Evolutionary conservation across 352 stramenopile species (phyloP).

Genomic region (Phytophthora tentaculata): DNA sequence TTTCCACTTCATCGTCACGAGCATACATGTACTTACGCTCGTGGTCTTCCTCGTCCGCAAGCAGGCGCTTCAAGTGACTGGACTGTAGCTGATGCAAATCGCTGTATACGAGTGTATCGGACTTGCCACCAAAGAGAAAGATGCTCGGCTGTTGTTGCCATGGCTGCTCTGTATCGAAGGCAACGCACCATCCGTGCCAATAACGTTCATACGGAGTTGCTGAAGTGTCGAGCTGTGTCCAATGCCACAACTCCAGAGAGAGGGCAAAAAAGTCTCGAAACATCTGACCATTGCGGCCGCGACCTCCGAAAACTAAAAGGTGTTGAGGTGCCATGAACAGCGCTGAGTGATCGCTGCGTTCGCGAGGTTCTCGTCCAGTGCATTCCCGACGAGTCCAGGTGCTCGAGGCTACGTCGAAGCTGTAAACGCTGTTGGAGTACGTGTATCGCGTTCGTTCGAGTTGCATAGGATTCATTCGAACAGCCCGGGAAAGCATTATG

Average conservation of each 20-base stretch:
- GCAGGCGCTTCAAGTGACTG: slow-evolving; percentile 15
- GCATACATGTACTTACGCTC: neutral
- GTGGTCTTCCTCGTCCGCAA: slow-evolving; percentile 24
- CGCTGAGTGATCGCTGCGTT: slow-evolving; percentile 64
- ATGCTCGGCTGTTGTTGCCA: slow-evolving; percentile 42
- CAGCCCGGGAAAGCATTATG: slow-evolving; percentile 40
- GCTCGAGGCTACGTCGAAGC: slow-evolving; percentile 43
- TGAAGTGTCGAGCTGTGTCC: slow-evolving; percentile 45
- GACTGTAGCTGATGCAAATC: slow-evolving; percentile 55
- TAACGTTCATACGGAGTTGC: slow-evolving; percentile 43
- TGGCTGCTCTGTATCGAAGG: slow-evolving; percentile 29
- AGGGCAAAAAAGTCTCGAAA: slow-evolving; percentile 63
- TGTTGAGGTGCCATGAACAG: slow-evolving; percentile 56
- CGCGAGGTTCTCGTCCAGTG: slow-evolving; percentile 37
- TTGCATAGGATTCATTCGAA: slow-evolving; percentile 46
- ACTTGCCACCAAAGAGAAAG: slow-evolving; percentile 74
- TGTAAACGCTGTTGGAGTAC: slow-evolving; percentile 68
- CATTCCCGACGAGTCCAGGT: slow-evolving; percentile 55
- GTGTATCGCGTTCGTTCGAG: slow-evolving; percentile 66
- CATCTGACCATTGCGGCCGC: slow-evolving; percentile 56
- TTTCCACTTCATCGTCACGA: neutral
- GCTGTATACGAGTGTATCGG: slow-evolving; percentile 52
- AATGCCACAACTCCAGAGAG: slow-evolving; percentile 56
- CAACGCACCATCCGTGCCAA: slow-evolving; percentile 49
- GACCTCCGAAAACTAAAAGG: slow-evolving; percentile 60